Conservation (phyloP, 2,329 filamentous ascomycete species). For the Ophiognomonia clavigignenti-juglandacearum region DNA sequence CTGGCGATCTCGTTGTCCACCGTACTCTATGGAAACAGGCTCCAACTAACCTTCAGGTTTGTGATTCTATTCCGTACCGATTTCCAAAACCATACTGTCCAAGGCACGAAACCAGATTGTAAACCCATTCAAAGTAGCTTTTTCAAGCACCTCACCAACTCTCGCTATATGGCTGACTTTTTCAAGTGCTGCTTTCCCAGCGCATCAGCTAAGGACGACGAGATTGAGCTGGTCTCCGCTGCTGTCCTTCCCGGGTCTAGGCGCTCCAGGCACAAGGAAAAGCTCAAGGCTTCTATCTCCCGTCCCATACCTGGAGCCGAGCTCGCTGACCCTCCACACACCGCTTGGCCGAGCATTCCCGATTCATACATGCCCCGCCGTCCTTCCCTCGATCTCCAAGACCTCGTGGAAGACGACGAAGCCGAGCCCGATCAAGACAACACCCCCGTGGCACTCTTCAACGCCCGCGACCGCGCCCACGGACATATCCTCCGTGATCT, state of each 20-base stretch:
- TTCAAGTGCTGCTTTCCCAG: neutral
- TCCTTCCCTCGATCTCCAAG: neutral
- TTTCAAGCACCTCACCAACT: neutral
- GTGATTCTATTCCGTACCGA: neutral
- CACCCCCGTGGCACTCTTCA: neutral
- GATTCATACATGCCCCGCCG: neutral
- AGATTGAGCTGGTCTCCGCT: neutral
- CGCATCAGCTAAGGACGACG: neutral
- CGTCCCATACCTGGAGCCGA: neutral
- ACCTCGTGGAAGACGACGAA: neutral
- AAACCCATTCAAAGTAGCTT: neutral
- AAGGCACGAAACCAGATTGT: neutral
- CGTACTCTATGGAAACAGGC: neutral
- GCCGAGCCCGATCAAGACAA: neutral
- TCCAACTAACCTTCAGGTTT: neutral
- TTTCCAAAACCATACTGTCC: neutral
- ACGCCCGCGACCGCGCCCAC: constrained; percentile 22
- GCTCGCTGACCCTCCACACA: neutral
- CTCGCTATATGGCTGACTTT: neutral
- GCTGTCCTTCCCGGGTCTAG: neutral
- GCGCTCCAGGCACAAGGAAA: neutral
- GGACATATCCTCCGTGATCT: constrained; percentile 35
- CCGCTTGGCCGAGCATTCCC: neutral
- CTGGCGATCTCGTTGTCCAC: neutral
- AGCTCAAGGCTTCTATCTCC: neutral